Evolutionary conservation across 805 yeast species (phyloP), one percentile per base, ranked within the genome.

Genomic region (Starmera caribaea): DNA sequence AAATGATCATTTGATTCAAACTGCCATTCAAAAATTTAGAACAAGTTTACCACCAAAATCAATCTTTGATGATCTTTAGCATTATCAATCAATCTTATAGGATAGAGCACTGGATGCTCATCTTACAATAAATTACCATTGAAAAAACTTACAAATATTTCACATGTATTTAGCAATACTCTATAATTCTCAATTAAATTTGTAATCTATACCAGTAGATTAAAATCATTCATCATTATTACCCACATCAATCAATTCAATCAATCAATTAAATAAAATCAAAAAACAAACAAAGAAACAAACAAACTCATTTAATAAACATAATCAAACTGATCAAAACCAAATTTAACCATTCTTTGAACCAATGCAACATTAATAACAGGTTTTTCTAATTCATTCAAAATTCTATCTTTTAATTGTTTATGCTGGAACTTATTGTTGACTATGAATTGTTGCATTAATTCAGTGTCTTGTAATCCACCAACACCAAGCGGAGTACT

Each of bases 1-100:
- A 16, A 43, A 53, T 38, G 57, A 50, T 37, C 52, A 50, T 36
- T 40, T 54, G 17, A 53, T 51, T 14, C 48, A 47, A 1, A 39
- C 41, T 32, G 52, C 55, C 3, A 48, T 53, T 9, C 40, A 43
- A 38, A 47, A 41, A 34, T 61, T 47, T 49, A 55, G 37, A 32
- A 63, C 69, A 1, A 53, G 61, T 17, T 36, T 60, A 27, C 71
- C 71, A 9, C 66, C 69, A 17, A 51, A 44, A 32, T 63, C 68
- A 6, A 54, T 61, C 3, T 65, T 65, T 44, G 66, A 61, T 42
- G 63, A 57, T 11, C 12, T 53, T 5, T 42, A 46, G 4, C 45
- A 46, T 37, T 38, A 41, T 35, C 43, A 41, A 13, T 34, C 34
- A 5, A 38, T 34, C 11, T 39, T 35, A 21, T 32, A 40, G 12